phyloP scores from a whole-genome alignment of 495 filamentous ascomycete genomes.

The Podospora fimiseda region DNA sequence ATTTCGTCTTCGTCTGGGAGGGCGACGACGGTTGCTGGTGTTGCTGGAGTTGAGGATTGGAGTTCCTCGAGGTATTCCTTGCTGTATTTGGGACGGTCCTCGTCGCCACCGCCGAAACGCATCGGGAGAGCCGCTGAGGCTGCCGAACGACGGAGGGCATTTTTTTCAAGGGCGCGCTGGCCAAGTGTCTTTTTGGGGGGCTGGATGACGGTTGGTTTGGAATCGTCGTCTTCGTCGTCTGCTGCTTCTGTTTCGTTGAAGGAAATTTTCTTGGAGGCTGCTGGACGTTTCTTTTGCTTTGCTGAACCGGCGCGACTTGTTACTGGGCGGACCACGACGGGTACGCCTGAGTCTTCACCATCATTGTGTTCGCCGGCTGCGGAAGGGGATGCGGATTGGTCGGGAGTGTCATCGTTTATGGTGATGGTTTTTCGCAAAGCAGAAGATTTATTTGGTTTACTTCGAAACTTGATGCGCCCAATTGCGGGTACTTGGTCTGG shows the following conservation, averaged over 20 bases:
- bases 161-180: constrained; percentile 64
- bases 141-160: constrained; percentile 47
- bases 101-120: constrained; percentile 54
- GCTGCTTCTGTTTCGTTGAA: constrained; percentile 68
- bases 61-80: constrained; percentile 82
- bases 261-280: constrained; percentile 63
- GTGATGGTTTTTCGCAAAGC: constrained; percentile 45
- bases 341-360: constrained; percentile 31
- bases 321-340: constrained; percentile 33
- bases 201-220: too few species aligned
- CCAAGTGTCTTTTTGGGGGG: constrained; percentile 68
- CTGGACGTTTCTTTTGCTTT: constrained; percentile 55
- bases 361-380: constrained; percentile 28
- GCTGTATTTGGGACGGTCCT: constrained; percentile 72
- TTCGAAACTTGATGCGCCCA: constrained; percentile 37
- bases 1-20: constrained; percentile 30
- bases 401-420: constrained; percentile 31
- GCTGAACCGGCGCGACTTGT: constrained; percentile 33
- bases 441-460: constrained; percentile 45
- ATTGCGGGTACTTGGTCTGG: constrained; percentile 23
- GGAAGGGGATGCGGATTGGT: constrained; percentile 14
- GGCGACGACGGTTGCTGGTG: constrained; percentile 53
- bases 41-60: constrained; percentile 71
- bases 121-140: constrained; percentile 44
- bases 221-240: too few species aligned